Evolutionary conservation across 1,284 basidiomycete genomes (phyloP), one percentile per base, ranked within the genome.

Genomic region (Ustilago loliicola): DNA sequence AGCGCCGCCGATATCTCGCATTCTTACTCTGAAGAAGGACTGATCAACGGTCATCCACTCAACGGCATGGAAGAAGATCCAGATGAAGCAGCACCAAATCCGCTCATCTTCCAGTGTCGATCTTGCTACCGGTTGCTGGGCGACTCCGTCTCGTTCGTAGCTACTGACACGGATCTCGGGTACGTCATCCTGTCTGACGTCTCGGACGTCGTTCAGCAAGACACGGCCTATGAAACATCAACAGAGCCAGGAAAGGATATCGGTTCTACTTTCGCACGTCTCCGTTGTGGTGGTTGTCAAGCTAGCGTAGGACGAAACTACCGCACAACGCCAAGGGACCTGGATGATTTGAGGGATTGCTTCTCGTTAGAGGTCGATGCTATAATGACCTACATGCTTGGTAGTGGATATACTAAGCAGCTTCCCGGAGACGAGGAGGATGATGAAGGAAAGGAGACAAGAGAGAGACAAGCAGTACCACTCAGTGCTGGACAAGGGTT

Each of bases 21-120:
- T 9, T 27, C 48, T 29, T 50, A 50, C 17, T 50, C 48, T 27
- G 48, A 45, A 21, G 42, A 45, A 45, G 42, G 42, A n/a, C 17
- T 25, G 11, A 23, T 40, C 45, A 40, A 60, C 15, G 42, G 38
- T 34, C 50, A 56, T 23, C 27, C 42, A 17, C n/a, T 45, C n/a
- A 23, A 25, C 25, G 34, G 21, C 21, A 13, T 27, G 13, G 34
- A 40, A 30, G 55, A 38, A 32, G 55, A 47, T n/a, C 17, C 17
- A 30, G 59, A 52, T 3, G 42, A 51, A 7, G 27, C n/a, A 25
- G 61, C 62, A 2, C 61, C 61, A 54, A 72, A 60, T 54, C 73
- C 75, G 2, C 66, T 80, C 25, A 76, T 71, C 21, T 81, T 82
- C 21, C 81, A 82, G 48, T 82, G 81, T 32, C 54, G 63, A 0